A percentile compares a stretch with the other conserved stretches of the same genome.
phyloP scores from a whole-genome alignment of 148 eudicot species.

The Vaccinium macrocarpon region DNA sequence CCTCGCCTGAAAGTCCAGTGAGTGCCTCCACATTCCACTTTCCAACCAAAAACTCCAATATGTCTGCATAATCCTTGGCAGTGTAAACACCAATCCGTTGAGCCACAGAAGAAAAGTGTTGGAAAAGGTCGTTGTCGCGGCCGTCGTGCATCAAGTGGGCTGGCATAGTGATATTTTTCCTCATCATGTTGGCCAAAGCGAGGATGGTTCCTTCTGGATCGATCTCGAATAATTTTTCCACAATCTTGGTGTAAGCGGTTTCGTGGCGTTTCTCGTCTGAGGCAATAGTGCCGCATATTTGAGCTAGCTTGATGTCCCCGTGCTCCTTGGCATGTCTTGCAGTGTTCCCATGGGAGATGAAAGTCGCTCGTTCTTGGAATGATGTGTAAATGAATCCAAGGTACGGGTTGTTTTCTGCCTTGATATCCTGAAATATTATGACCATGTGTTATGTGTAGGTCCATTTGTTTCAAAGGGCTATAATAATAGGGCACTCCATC shows the following conservation, averaged over 20 bases:
- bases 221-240: slow-evolving; percentile 26
- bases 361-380: slow-evolving; percentile 29
- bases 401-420: slow-evolving; percentile 23
- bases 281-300: slow-evolving; percentile 26
- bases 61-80: slow-evolving; percentile 25
- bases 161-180: slow-evolving; percentile 28
- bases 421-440: slow-evolving; percentile 13
- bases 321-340: slow-evolving; percentile 24
- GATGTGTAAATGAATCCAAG: slow-evolving; percentile 28
- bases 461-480: no score
- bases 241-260: slow-evolving; percentile 24
- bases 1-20: slow-evolving; percentile 16
- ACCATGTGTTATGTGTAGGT: no score
- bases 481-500: no score
- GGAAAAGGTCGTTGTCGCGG: slow-evolving; percentile 20
- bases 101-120: slow-evolving; percentile 21
- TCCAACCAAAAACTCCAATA: slow-evolving; percentile 24
- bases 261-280: slow-evolving; percentile 29
- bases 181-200: slow-evolving; percentile 24
- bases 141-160: slow-evolving; percentile 33
- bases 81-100: slow-evolving; percentile 24
- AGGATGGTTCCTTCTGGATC: slow-evolving; percentile 24
- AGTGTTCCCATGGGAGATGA: slow-evolving; percentile 28
- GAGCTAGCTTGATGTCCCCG: slow-evolving; percentile 22
- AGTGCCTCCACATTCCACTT: slow-evolving; percentile 27